A percentile compares a stretch with the other conserved stretches of the same genome.
phyloP scores from a whole-genome alignment of 345 rosid genomes.

The Angophora floribunda region DNA sequence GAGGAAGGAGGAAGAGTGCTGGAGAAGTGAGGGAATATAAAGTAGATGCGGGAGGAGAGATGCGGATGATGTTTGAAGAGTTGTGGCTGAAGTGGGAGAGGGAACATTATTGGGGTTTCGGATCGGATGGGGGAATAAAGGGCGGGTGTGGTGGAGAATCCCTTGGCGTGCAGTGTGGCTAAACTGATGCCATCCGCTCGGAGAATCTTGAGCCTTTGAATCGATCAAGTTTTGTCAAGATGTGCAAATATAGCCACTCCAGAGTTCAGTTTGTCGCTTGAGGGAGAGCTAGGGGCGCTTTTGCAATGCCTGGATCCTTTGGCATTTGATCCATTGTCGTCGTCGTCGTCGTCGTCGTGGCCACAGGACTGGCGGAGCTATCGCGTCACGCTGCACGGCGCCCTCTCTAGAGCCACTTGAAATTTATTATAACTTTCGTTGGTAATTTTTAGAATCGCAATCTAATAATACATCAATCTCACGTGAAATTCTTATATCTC shows the following conservation, averaged over 20 bases:
- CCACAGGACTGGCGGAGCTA: neutral
- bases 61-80: neutral
- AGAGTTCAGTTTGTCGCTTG: neutral
- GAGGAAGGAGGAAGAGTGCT: neutral
- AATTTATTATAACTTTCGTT: neutral
- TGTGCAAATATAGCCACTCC: neutral
- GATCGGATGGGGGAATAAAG: neutral
- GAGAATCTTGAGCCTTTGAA: neutral
- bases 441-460: neutral
- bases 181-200: neutral
- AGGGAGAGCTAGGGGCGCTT: neutral
- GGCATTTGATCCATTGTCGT: neutral
- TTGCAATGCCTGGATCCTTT: neutral
- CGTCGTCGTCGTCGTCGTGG: neutral
- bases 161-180: neutral
- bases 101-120: neutral
- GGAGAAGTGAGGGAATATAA: neutral
- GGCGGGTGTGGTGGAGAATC: neutral
- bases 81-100: neutral
- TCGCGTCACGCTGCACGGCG: neutral
- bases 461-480: neutral
- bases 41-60: neutral
- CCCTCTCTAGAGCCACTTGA: neutral
- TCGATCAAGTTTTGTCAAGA: neutral
- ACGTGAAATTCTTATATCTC: neutral